phyloP scores from a whole-genome alignment of 2,329 filamentous ascomycete species.

The Stagonosporopsis tanaceti region DNA sequence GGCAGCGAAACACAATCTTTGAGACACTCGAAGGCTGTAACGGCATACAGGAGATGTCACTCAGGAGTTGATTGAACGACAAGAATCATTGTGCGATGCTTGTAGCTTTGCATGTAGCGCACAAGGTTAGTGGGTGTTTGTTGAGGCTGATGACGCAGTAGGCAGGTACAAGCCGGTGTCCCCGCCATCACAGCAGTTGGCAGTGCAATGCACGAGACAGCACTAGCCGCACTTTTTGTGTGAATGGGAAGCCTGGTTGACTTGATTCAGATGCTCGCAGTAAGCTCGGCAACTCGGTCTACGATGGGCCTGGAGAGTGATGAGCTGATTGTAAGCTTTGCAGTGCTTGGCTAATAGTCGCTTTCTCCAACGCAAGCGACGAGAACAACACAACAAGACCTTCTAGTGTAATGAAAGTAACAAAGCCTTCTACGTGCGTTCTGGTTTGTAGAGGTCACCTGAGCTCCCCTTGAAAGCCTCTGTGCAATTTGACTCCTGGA shows the following conservation, averaged over 20 bases:
- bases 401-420: neutral
- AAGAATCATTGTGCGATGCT: neutral
- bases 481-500: neutral
- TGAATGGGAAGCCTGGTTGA: neutral
- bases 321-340: neutral
- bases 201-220: neutral
- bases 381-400: too few relatives aligned
- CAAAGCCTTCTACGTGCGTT: neutral
- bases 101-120: neutral
- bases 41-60: slow-evolving; percentile 9
- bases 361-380: too few relatives aligned
- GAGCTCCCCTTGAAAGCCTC: neutral
- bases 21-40: slow-evolving; percentile 11
- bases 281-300: neutral
- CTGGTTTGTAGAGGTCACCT: neutral
- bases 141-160: slow-evolving; percentile 24
- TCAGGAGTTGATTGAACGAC: neutral
- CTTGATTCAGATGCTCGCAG: neutral
- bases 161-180: slow-evolving; percentile 8
- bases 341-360: neutral
- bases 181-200: slow-evolving; percentile 4
- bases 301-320: neutral
- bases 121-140: slow-evolving; percentile 4
- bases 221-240: neutral
- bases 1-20: slow-evolving; percentile 2